Evolutionary conservation across 208 protist genomes (phyloP).

Genomic region (Leishmania turanica): DNA sequence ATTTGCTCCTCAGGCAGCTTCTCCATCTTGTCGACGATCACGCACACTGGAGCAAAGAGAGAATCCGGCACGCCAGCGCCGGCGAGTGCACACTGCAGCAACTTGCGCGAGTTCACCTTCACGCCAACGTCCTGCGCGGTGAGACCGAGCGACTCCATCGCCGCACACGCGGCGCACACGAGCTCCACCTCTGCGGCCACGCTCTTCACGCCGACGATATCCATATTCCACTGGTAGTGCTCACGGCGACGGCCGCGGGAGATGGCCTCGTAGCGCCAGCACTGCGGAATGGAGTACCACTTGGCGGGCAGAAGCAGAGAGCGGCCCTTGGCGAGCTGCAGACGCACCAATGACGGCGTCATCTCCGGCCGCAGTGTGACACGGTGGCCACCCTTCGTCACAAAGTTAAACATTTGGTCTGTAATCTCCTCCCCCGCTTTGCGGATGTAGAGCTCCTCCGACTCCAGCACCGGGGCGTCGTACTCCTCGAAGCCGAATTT

Average conservation of each 20-base stretch:
- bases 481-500: slow-evolving; percentile 96
- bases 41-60: slow-evolving; percentile 91
- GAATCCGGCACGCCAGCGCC: slow-evolving; percentile 74
- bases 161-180: slow-evolving; percentile 81
- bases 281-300: slow-evolving; percentile 97
- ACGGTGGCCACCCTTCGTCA: slow-evolving; percentile 91
- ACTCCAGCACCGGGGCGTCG: slow-evolving; percentile 95
- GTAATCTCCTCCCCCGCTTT: slow-evolving; percentile 97
- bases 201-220: slow-evolving; percentile 93
- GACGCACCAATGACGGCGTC: slow-evolving; percentile 94
- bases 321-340: slow-evolving; percentile 90
- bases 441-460: slow-evolving; percentile 93
- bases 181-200: slow-evolving; percentile 95
- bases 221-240: slow-evolving; percentile 98
- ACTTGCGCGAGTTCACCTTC: slow-evolving; percentile 92
- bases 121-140: slow-evolving; percentile 92
- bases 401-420: slow-evolving; percentile 97
- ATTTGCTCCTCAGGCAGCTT: slow-evolving; percentile 92
- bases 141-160: slow-evolving; percentile 84
- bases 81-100: slow-evolving; percentile 88
- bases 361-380: slow-evolving; percentile 96
- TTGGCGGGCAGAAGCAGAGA: slow-evolving; percentile 92
- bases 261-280: slow-evolving; percentile 96
- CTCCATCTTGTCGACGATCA: slow-evolving; percentile 96
- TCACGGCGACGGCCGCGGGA: slow-evolving; percentile 94